Conservation (phyloP, 2,329 filamentous ascomycete species). For the Pseudocercospora fijiensis region DNA sequence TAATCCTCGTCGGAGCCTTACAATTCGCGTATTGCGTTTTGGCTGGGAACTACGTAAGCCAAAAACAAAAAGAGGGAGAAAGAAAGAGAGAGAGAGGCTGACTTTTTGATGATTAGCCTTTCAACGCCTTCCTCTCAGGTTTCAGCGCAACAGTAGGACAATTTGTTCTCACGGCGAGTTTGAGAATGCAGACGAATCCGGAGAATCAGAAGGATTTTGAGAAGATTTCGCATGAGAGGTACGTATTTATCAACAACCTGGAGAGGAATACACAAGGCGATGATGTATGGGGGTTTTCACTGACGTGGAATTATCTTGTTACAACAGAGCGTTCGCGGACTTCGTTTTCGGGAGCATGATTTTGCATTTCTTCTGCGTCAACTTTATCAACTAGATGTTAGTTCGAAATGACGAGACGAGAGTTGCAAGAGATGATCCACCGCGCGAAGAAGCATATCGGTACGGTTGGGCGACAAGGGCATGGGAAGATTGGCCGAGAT, state of each 20-base stretch:
- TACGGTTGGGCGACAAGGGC: neutral
- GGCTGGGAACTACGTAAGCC: slow-evolving; percentile 87
- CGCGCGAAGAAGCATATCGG: neutral
- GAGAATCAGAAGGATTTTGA: slow-evolving; percentile 77
- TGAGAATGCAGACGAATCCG: slow-evolving; percentile 88
- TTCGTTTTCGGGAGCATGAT: slow-evolving; percentile 93
- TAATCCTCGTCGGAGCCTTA: slow-evolving; percentile 79
- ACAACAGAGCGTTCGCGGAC: slow-evolving; percentile 85
- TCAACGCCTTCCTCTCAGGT: slow-evolving; percentile 96
- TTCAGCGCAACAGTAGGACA: slow-evolving; percentile 94
- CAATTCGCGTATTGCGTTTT: slow-evolving; percentile 93
- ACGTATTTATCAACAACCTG: slow-evolving; percentile 35
- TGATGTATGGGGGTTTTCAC: neutral
- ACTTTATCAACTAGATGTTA: slow-evolving; percentile 86
- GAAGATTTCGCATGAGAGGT: slow-evolving; percentile 77
- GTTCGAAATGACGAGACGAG: neutral
- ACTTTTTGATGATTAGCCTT: slow-evolving; percentile 65
- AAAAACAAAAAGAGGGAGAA: neutral
- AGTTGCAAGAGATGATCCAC: neutral
- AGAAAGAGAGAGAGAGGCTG: neutral
- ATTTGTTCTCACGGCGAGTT: slow-evolving; percentile 87
- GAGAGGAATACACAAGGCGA: too few species aligned
- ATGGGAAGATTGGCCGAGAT: neutral
- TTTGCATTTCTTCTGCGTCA: slow-evolving; percentile 97
- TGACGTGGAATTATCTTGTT: too few species aligned